These are phyloP conservation scores for Arthroderma sp. DNA, from an alignment of 2,329 filamentous ascomycete genomes.

Conservation along the genomic window DNA sequence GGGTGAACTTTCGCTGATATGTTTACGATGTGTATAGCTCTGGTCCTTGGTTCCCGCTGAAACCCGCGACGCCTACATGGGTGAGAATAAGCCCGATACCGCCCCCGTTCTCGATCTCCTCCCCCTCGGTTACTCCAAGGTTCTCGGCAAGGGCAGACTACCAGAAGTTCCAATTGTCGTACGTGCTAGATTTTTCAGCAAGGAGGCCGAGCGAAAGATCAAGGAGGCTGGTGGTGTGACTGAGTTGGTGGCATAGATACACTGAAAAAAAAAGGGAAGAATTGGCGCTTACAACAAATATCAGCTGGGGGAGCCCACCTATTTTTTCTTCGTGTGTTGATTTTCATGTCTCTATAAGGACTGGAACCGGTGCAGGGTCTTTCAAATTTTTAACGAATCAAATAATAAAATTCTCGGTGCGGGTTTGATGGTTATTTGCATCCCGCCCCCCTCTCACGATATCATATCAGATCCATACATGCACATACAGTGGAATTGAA, in stretches of 20 bases:
- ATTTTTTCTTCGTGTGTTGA: too few species aligned
- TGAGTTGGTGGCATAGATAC: slow-evolving; percentile 76
- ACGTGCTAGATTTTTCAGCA: slow-evolving; percentile 86
- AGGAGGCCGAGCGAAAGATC: slow-evolving; percentile 97
- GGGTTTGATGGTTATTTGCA: too few species aligned
- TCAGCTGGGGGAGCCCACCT: too few species aligned
- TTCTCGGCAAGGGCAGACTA: slow-evolving; percentile 95
- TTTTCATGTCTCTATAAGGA: too few species aligned
- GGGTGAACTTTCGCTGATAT: too few species aligned
- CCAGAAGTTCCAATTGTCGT: slow-evolving; percentile 89
- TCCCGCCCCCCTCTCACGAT: too few species aligned
- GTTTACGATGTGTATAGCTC: slow-evolving; percentile 44
- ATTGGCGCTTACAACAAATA: not conserved
- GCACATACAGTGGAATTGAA: too few species aligned
- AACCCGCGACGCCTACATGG: slow-evolving; percentile 83
- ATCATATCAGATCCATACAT: too few species aligned
- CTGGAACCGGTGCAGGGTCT: too few species aligned
- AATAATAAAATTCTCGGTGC: too few species aligned
- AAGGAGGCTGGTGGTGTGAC: slow-evolving; percentile 92
- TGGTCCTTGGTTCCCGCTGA: slow-evolving; percentile 90
- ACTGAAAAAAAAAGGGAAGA: not conserved
- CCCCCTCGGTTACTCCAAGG: slow-evolving; percentile 92
- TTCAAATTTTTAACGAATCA: too few species aligned
- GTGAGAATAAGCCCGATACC: slow-evolving; percentile 64
- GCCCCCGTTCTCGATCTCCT: slow-evolving; percentile 97